Conservation (phyloP, 139 green algal genomes). For the Chlorella ohadii region DNA sequence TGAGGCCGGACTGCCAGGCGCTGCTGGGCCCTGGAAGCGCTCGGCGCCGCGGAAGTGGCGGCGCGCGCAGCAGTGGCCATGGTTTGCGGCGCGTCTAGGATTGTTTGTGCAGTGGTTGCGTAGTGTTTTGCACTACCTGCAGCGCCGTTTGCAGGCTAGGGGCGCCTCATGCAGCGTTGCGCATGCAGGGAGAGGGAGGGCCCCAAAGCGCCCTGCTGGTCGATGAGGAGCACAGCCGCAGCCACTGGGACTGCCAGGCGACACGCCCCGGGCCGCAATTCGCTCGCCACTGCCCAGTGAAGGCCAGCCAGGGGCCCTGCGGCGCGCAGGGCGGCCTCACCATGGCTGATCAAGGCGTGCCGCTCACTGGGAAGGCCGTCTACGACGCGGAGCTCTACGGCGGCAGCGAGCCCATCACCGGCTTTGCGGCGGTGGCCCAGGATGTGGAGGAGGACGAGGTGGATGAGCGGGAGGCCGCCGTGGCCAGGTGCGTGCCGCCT, state of each 20-base stretch:
- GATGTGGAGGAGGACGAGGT: constrained; percentile 56
- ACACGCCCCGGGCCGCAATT: background rate
- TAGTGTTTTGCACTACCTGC: no score
- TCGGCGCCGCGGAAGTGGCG: no score
- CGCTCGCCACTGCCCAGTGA: no score
- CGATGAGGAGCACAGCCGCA: background rate
- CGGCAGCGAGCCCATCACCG: background rate
- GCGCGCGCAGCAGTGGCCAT: no score
- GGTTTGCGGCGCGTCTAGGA: no score
- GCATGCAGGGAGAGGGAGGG: no score
- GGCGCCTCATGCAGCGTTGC: no score
- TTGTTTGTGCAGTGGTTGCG: no score
- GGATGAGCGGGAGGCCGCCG: constrained; percentile 57
- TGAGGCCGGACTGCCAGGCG: no score
- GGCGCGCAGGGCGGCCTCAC: background rate
- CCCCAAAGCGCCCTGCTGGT: background rate
- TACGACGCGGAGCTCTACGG: constrained; percentile 57
- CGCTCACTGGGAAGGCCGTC: constrained; percentile 35
- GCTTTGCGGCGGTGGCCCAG: constrained; percentile 13
- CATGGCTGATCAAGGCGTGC: constrained; percentile 29
- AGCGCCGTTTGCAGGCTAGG: no score
- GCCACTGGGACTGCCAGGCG: background rate
- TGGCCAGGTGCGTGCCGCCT: constrained; percentile 45
- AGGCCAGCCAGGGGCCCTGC: background rate
- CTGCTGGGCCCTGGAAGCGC: no score